Percentiles rank a stretch among this genome's conserved stretches.
These are phyloP conservation scores for Sicyos edulis DNA, from an alignment of 306 rosid species.

Conservation along the genomic window DNA sequence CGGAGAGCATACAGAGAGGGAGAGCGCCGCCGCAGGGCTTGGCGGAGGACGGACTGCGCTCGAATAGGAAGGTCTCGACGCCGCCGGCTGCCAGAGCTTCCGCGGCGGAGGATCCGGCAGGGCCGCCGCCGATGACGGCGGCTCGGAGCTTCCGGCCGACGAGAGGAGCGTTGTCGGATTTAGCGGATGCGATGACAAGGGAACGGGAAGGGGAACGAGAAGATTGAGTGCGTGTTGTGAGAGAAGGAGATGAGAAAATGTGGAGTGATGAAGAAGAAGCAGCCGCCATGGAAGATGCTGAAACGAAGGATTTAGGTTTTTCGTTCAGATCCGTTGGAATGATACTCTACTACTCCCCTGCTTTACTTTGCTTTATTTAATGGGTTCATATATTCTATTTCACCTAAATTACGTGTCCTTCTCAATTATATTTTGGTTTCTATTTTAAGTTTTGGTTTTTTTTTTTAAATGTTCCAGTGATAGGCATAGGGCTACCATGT, in stretches of 20 bases:
- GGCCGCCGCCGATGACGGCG: conserved; percentile 87
- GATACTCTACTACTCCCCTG: too few relatives aligned
- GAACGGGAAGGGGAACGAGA: conserved; percentile 6
- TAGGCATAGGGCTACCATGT: too few relatives aligned
- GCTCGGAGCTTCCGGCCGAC: conserved; percentile 73
- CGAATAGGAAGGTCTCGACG: conserved; percentile 66
- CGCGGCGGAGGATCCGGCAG: conserved; percentile 86
- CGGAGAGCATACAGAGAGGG: conserved; percentile 86
- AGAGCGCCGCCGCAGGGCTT: conserved; percentile 99
- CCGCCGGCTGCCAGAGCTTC: conserved; percentile 81
- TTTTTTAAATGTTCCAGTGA: too few relatives aligned
- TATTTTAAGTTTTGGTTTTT: too few relatives aligned
- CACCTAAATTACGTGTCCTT: too few relatives aligned
- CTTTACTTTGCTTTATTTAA: not conserved
- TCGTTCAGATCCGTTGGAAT: not conserved
- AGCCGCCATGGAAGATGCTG: conserved; percentile 28
- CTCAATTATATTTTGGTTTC: too few relatives aligned
- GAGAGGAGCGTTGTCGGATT: conserved; percentile 33
- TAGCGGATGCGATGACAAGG: conserved; percentile 35
- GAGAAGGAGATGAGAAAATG: conserved; percentile 20
- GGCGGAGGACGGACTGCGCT: conserved; percentile 57
- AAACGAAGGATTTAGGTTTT: not conserved
- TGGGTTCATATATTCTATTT: not conserved
- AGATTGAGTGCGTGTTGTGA: conserved; percentile 1
- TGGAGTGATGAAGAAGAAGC: conserved; percentile 27